Percentiles rank a stretch among this genome's conserved stretches.
Conservation (phyloP, 2,329 filamentous ascomycete species). For the Colletotrichum filicis region DNA sequence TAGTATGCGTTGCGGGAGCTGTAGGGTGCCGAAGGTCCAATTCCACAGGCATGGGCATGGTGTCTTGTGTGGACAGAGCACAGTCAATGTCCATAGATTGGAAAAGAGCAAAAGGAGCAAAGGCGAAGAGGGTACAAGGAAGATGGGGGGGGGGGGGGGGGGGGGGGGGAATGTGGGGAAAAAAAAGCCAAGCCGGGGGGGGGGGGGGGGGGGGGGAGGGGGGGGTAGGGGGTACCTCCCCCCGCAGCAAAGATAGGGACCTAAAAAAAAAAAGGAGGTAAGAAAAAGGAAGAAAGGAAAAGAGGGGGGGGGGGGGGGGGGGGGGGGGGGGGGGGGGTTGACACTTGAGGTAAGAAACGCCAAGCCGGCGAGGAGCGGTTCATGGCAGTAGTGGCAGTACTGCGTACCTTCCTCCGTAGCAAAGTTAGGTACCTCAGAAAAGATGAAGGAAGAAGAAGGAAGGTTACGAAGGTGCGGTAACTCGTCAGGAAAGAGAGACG, state of each 20-base stretch:
- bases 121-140: neutral
- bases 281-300: no score
- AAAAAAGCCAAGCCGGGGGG: no score
- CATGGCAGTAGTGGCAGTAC: neutral
- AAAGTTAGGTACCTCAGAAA: neutral
- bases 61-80: neutral
- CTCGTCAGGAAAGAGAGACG: neutral
- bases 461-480: neutral
- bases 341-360: neutral
- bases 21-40: neutral
- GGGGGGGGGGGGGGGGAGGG: no score
- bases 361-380: neutral
- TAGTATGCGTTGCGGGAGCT: neutral
- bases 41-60: neutral
- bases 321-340: no score
- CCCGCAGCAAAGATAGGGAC: no score
- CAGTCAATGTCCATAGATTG: neutral
- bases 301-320: no score
- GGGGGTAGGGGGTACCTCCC: no score
- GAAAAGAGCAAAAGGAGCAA: neutral
- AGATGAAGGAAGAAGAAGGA: neutral
- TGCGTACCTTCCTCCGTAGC: no score
- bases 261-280: no score
- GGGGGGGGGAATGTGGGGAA: no score
- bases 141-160: neutral